Base-by-base conservation (phyloP, 768 basidiomycete genomes). In the Lactarius deliciosus region DNA sequence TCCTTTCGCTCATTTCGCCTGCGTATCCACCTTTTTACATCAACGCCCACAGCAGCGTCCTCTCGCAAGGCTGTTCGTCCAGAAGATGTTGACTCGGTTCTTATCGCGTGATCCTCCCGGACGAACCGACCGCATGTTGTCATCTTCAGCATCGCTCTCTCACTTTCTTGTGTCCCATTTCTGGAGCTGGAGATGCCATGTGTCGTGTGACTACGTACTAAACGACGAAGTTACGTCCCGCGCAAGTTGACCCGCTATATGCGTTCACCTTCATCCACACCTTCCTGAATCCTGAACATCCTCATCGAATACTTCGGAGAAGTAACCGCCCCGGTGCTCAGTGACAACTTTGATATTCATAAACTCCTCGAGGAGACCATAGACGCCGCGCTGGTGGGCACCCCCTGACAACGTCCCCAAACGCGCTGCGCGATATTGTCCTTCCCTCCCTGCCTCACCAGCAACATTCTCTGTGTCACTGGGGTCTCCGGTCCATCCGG, bases 351-450 rank as follows among this genome's bases (percentile, higher is more conserved):
- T 76, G 96, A 97, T 73, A 86, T 93, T 8, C 96, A 98, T 73
- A 94, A 96, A 92, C 85, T 98, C 22, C 82, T 97, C 38, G 95
- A 96, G 78, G 96, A 98, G 77, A 95, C 92, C n/a, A 79, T 98
- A 30, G 95, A 96, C 73, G 87, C n/a, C n/a, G n/a, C n/a, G n/a
- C 94, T 11, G 91, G 92, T 13, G 94, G 96, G 0, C 89, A 95
- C 74, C 94, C 94, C 0, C 80, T 95, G 47, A 97, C 95, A 7
- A 98, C 94, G 5, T 92, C 92, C 64, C 82, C 89, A 2, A 96
- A 92, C 72, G 88, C 92, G n/a, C 81, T 98, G 2, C 87, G 92
- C 32, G 96, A 98, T 73, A 96, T 98, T 68, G 93, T 98, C 25
- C 8, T 82, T 96, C 1, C 92, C 94, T 1, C 95, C 96, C 2